Conservation (phyloP, 2,329 filamentous ascomycete genomes). For the Diatrype stigma region DNA sequence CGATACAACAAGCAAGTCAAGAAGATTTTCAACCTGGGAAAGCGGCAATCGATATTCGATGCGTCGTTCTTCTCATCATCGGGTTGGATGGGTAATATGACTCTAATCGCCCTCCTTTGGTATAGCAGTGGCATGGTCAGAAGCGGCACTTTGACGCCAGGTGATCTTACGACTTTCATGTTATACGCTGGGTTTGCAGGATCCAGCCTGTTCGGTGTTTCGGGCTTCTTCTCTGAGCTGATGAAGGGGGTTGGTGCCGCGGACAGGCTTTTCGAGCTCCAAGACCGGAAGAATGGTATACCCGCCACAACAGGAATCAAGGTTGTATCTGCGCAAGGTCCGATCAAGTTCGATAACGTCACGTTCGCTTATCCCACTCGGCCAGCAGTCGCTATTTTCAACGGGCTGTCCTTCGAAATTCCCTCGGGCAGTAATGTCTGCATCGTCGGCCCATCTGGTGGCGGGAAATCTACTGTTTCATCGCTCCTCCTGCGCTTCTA, state of each 20-base stretch:
- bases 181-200: constrained; percentile 92
- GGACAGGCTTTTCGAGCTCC: constrained; percentile 91
- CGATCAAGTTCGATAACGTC: constrained; percentile 83
- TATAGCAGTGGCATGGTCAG: constrained; percentile 89
- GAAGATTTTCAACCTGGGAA: constrained; percentile 86
- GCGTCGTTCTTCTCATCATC: constrained; percentile 86
- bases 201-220: constrained; percentile 88
- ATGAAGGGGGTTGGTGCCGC: constrained; percentile 99
- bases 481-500: constrained; percentile 92
- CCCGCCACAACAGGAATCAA: constrained; percentile 77
- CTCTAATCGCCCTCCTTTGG: constrained; percentile 83
- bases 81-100: constrained; percentile 93
- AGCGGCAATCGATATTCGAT: constrained; percentile 79
- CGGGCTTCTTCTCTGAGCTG: constrained; percentile 93
- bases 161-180: constrained; percentile 91
- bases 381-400: constrained; percentile 88
- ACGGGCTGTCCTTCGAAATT: constrained; percentile 83
- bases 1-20: constrained; percentile 91
- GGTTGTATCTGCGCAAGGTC: constrained; percentile 79
- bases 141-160: constrained; percentile 78
- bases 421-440: constrained; percentile 92
- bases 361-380: constrained; percentile 90
- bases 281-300: constrained; percentile 83
- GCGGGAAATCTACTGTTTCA: constrained; percentile 93
- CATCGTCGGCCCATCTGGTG: constrained; percentile 92